phyloP scores from a whole-genome alignment of 2,329 filamentous ascomycete species.

The Aureobasidium sp. region DNA sequence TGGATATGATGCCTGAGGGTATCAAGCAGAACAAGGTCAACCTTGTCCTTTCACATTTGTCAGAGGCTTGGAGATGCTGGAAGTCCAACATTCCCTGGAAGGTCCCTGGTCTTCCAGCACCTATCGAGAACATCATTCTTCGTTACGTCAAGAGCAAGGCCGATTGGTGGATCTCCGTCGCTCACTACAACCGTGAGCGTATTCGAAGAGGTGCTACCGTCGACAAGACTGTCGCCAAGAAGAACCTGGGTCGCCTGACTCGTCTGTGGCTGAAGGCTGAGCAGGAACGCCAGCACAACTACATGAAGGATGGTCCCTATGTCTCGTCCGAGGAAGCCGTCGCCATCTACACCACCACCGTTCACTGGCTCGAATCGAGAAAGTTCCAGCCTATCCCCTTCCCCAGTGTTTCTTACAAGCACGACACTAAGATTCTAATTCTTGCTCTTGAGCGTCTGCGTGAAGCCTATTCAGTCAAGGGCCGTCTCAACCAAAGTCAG shows the following conservation, averaged over 20 bases:
- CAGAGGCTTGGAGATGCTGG: conserved; percentile 98
- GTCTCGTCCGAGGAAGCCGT: conserved; percentile 98
- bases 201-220: conserved; percentile 95
- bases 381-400: conserved; percentile 99
- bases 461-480: conserved; percentile 97
- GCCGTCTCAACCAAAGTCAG: conserved; percentile 92
- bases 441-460: conserved; percentile 85
- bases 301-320: conserved; percentile 98
- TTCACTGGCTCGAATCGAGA: conserved; percentile 96
- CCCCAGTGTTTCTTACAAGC: conserved; percentile 97
- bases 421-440: conserved; percentile 98
- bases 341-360: conserved; percentile 96
- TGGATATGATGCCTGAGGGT: conserved; percentile 99
- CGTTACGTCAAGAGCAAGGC: conserved; percentile 99
- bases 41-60: conserved; percentile 92
- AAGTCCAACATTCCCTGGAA: conserved; percentile 99
- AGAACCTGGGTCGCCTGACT: conserved; percentile 91
- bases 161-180: conserved; percentile 99
- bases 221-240: conserved; percentile 98
- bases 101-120: conserved; percentile 89
- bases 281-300: conserved; percentile 97
- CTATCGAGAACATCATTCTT: conserved; percentile 97
- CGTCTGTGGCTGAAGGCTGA: conserved; percentile 96
- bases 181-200: conserved; percentile 96
- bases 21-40: conserved; percentile 99